Conservation (phyloP, 352 stramenopile species). For the Pythium myriotylum region DNA sequence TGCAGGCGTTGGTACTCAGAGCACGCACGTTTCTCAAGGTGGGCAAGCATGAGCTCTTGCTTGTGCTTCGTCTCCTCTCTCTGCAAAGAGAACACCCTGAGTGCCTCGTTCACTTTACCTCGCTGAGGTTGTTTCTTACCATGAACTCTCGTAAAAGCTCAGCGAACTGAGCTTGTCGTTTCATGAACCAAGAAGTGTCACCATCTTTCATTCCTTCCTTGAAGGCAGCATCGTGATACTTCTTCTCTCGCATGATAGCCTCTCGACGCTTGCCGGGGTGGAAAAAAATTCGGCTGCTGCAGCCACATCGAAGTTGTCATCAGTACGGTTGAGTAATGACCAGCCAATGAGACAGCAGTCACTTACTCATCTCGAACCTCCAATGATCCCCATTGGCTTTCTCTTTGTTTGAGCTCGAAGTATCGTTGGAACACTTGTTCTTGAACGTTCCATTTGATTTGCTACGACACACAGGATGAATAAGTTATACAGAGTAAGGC, state of each 20-base stretch:
- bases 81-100: conserved; percentile 26
- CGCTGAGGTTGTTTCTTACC: conserved; percentile 49
- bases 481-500: conserved; percentile 16
- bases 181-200: conserved; percentile 55
- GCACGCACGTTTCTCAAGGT: conserved; percentile 69
- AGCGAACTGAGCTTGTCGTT: conserved; percentile 47
- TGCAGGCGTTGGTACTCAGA: too few relatives aligned
- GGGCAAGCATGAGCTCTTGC: conserved; percentile 72
- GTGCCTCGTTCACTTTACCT: background rate
- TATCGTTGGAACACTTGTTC: conserved; percentile 66
- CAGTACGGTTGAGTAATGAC: background rate
- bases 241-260: conserved; percentile 69
- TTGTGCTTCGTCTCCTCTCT: conserved; percentile 76
- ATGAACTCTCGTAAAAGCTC: conserved; percentile 60
- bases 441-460: conserved; percentile 70
- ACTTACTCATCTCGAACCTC: conserved; percentile 59
- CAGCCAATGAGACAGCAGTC: background rate
- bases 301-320: conserved; percentile 2
- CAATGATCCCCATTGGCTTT: conserved; percentile 57
- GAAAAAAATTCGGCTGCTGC: conserved; percentile 61
- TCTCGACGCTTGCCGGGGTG: conserved; percentile 57
- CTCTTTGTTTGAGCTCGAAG: conserved; percentile 53
- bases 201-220: conserved; percentile 39
- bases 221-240: conserved; percentile 68
- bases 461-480: conserved; percentile 28